Evolutionary conservation across 2,329 filamentous ascomycete species (phyloP).

Genomic region (Botrytis fragariae): DNA sequence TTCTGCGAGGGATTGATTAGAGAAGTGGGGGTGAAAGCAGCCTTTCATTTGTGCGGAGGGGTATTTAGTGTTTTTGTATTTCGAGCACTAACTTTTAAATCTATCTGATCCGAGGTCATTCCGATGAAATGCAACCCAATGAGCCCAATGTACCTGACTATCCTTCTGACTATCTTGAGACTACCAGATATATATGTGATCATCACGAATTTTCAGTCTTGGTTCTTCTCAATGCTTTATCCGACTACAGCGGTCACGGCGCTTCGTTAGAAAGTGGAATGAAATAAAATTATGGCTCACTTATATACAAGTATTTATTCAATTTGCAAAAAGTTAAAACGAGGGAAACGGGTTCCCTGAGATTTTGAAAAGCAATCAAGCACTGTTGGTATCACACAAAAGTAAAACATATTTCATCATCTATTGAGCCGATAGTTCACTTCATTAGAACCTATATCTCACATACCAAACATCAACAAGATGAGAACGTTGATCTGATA

Average conservation of each 20-base stretch:
- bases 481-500: slow-evolving; percentile 4
- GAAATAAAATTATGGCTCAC: neutral
- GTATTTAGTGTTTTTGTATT: neutral
- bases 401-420: neutral
- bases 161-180: neutral
- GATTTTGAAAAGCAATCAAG: neutral
- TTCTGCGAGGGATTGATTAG: slow-evolving; percentile 2
- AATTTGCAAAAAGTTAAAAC: no score
- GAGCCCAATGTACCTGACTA: slow-evolving; percentile 9
- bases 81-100: neutral
- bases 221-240: neutral
- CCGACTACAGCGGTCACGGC: neutral
- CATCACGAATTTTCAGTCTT: neutral
- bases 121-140: neutral
- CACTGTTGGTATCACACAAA: neutral
- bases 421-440: neutral
- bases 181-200: neutral
- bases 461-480: neutral
- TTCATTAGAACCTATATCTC: neutral
- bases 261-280: neutral
- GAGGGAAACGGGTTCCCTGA: neutral
- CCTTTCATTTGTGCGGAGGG: neutral
- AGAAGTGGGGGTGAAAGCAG: neutral
- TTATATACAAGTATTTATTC: neutral
- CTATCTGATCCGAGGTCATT: neutral